Conservation (phyloP, 2,329 filamentous ascomycete genomes). For the Hymenotorrendiella dingleyae region DNA sequence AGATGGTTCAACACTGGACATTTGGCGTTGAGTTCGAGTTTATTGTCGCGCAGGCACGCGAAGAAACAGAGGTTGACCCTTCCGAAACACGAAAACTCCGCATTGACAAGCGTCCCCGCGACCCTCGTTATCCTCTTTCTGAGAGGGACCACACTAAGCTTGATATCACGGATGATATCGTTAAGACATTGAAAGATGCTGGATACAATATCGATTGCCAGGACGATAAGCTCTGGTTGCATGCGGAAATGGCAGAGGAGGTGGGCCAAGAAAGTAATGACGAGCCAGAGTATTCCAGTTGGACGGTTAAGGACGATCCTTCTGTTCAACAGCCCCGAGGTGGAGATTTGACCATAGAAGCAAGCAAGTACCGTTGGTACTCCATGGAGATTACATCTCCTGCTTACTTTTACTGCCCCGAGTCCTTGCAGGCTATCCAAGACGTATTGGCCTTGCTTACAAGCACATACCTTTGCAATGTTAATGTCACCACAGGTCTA, state of each 20-base stretch:
- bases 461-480: conserved; percentile 13
- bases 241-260: no score
- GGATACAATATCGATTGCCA: not conserved
- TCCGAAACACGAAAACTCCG: no score
- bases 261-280: not conserved
- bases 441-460: conserved; percentile 13
- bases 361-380: not conserved
- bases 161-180: not conserved
- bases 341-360: not conserved
- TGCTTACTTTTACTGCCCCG: conserved; percentile 7
- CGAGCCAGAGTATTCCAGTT: not conserved
- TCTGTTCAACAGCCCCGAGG: not conserved
- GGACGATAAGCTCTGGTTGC: no score
- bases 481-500: conserved; percentile 23
- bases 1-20: conserved; percentile 11
- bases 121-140: not conserved
- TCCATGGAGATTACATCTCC: conserved; percentile 20
- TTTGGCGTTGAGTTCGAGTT: conserved; percentile 27
- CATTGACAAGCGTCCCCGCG: no score
- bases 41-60: not conserved
- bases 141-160: not conserved
- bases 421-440: conserved; percentile 5
- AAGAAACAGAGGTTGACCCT: not conserved
- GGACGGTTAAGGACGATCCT: not conserved
- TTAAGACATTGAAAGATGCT: not conserved